These are phyloP conservation scores for Sphagnurus paluster DNA, from an alignment of 1,284 basidiomycete genomes.

Conservation along the genomic window DNA sequence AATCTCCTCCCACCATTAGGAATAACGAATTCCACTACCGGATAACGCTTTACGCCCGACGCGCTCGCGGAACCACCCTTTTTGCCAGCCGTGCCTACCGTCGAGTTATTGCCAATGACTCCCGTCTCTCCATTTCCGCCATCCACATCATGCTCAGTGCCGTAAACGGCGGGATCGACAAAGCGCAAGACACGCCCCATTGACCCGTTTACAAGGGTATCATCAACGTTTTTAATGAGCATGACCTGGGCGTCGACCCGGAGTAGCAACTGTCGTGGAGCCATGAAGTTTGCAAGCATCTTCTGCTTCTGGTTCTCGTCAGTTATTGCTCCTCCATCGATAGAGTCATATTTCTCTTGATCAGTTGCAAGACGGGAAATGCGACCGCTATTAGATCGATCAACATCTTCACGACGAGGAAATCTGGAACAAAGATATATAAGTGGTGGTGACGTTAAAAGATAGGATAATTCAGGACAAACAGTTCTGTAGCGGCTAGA, in stretches of 20 bases:
- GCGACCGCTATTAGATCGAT: slow-evolving; percentile 74
- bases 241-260: slow-evolving; percentile 69
- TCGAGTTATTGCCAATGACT: slow-evolving; percentile 24
- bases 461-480: slow-evolving; percentile 20
- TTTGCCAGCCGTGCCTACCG: slow-evolving; percentile 23
- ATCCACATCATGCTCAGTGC: slow-evolving; percentile 34
- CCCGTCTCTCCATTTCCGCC: slow-evolving; percentile 19
- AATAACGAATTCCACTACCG: slow-evolving; percentile 78
- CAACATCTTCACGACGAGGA: slow-evolving; percentile 90
- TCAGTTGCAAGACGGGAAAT: slow-evolving; percentile 52
- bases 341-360: slow-evolving; percentile 44
- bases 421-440: slow-evolving; percentile 49
- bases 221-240: slow-evolving; percentile 75
- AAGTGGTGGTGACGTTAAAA: slow-evolving; percentile 1
- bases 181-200: slow-evolving; percentile 84
- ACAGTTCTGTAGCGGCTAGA: slow-evolving; percentile 83
- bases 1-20: slow-evolving; percentile 56
- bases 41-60: slow-evolving; percentile 47
- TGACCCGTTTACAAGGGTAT: slow-evolving; percentile 84
- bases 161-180: slow-evolving; percentile 43
- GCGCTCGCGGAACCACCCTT: slow-evolving; percentile 16
- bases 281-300: slow-evolving; percentile 76
- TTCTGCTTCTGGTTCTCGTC: slow-evolving; percentile 60
- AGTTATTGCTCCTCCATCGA: slow-evolving; percentile 54
- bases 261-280: slow-evolving; percentile 57